Base-by-base conservation (phyloP, 306 rosid species). In the Cicer bijugum region DNA sequence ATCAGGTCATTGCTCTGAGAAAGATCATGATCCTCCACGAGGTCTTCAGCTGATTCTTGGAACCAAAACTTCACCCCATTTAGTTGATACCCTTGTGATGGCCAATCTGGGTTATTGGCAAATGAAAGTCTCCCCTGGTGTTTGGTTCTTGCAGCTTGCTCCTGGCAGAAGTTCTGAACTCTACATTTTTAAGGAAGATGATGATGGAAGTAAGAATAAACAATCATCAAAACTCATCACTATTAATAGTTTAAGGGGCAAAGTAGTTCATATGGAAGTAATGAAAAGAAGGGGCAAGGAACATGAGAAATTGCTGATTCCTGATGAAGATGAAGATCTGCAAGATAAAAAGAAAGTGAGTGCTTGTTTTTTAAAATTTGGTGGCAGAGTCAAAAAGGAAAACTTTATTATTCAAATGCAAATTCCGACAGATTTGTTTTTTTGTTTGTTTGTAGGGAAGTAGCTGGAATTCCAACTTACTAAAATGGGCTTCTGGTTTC, bases 31-130 rank as follows among this genome's bases (percentile, higher is more conserved):
- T 55, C 95, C 96, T 77, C 99, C 99, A 38, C 84, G 91, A 61
- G 99, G 99, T 58, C 97, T 94, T 78, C 99, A 94, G 85, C 72
- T 94, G 81, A 90, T 94, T 86, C 96, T 94, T 78, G 99, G 99
- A 76, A 89, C 97, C 55, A 90, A 87, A 79, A 90, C 85, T 66
- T 50, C 77, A 56, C 97, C 96, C 61, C 99, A 94, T 85, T 76
- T 91, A 86, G 96, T 88, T 82, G 99, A 94, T 84, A 94, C 99
- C 72, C 84, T 90, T 84, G 99, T 94, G 81, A 94, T 94, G 99
- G 97, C 97, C 69, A 94, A 94, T 88, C 90, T 94, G 63, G 99
- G 99, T 33, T 94, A 94, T 84, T 94, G 99, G 99, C 99, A 94
- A 85, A 94, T 94, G 97, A 94, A 94, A 84, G 96, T 91, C 78